phyloP scores from a whole-genome alignment of 2,329 filamentous ascomycete genomes.

The Lachnellula occidentalis region DNA sequence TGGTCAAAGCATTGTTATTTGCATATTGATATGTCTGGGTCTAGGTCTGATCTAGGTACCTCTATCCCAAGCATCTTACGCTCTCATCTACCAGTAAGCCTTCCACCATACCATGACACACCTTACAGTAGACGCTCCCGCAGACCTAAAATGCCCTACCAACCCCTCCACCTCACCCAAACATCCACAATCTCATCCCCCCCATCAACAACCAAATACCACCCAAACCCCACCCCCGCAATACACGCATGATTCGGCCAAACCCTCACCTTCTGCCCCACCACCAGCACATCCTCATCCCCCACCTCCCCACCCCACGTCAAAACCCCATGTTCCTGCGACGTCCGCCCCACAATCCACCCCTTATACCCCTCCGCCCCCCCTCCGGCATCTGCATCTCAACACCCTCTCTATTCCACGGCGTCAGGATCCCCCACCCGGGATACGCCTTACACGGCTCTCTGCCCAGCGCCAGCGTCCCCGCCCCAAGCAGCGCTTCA shows the following conservation, averaged over 20 bases:
- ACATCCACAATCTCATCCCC: constrained; percentile 66
- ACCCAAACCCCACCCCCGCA: constrained; percentile 63
- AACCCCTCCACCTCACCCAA: constrained; percentile 66
- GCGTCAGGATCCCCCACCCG: constrained; percentile 65
- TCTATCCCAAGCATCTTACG: neutral
- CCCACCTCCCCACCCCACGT: constrained; percentile 48
- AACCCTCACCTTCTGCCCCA: constrained; percentile 64
- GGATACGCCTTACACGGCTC: constrained; percentile 67
- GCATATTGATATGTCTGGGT: neutral
- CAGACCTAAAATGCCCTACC: constrained; percentile 41
- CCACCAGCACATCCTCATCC: constrained; percentile 41
- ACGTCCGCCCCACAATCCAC: constrained; percentile 67
- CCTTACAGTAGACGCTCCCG: neutral
- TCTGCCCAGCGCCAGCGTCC: constrained; percentile 63
- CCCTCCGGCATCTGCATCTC: constrained; percentile 28
- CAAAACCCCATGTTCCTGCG: constrained; percentile 74
- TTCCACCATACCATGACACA: neutral
- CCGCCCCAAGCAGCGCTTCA: constrained; percentile 66
- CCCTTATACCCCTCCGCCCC: constrained; percentile 39
- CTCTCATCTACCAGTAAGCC: neutral
- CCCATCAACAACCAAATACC: constrained; percentile 70
- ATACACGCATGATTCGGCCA: constrained; percentile 84
- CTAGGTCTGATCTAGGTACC: neutral
- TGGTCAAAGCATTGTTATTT: neutral
- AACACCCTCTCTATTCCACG: constrained; percentile 42